Base-by-base conservation (phyloP, 805 yeast genomes). In the Wickerhamia fluorescens region DNA sequence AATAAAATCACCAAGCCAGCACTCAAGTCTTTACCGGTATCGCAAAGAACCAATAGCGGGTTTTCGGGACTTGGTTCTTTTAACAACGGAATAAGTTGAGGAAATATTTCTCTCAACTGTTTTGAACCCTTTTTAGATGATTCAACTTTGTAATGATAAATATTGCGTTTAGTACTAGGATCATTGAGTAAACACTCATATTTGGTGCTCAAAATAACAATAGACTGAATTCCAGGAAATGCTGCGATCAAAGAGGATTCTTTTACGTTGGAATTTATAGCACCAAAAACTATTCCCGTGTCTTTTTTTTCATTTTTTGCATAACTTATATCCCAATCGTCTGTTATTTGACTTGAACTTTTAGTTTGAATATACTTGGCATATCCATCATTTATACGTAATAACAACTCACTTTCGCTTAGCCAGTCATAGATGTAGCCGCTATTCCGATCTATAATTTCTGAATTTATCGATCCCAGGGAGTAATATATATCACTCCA, bases 81-180 rank as follows among this genome's bases (percentile, higher is more conserved):
- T 2, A 44, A 9, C 20, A 50, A 8, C 4, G 52, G 38, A 7
- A 70, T 36, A 5, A 84, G 54, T 2, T 44, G 37, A 0, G 75
- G 71, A 2, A 84, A 51, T 6, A 53, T 30, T 0, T 42, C 47
- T 20, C 92, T 56, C 10, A 85, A 57, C 20, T 60, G 61, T 37
- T 77, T 78, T 1, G 89, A 70, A 0, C 92, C 85, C 33, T 73
- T 76, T 44, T 86, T 85, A 4, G 68, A 63, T 16, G 53, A 42
- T 11, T 47, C 50, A 2, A 61, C 29, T 11, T 41, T 28, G 22
- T 42, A 45, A 2, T 42, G 42, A 9, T 33, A 26, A 11, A 36
- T 25, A 6, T 27, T 12, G 6, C 14, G n/a, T 6, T 36, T 21
- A 2, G 14, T 45, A 24, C n/a, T 13, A n/a, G 24, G 22, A 38